Base-by-base conservation (phyloP, 345 rosid genomes). In the Citrus reticulata region DNA sequence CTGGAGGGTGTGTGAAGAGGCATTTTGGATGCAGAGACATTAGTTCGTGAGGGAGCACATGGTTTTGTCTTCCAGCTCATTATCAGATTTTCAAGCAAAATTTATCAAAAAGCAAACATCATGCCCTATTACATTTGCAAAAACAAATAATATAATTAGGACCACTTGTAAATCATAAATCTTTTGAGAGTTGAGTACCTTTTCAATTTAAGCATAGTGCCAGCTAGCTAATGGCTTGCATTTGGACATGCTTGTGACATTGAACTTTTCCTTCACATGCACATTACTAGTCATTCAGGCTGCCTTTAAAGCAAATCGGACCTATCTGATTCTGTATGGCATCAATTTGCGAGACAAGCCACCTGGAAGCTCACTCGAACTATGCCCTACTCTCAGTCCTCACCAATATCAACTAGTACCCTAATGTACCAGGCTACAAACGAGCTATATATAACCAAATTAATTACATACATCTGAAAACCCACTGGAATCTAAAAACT, bases 11-110 rank as follows among this genome's bases (percentile, higher is more conserved):
- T 54, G 63, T 11, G 58, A 22, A 62, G 58, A 65, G 63, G 77
- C 61, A 42, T 32, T 76, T 14, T 14, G n/a, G 37, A 62, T 69
- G 79, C 5, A 32, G 59, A 42, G 67, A 51, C 73, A 78, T 34
- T 14, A 6, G 64, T 64, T 42, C 29, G 51, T 13, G 78, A 72
- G 40, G 67, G 60, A 58, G 79, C 83, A 77, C 86, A 77, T 83
- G 83, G 83, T 65, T 55, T 46, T 83, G 85, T 79, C 74, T 79
- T 74, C 78, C 25, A 62, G 60, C 69, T 81, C 63, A 73, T 76
- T 32, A n/a, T 49, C 71, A 59, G 37, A 58, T 39, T 22, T 46
- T 13, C 16, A 46, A 3, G 17, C 16, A 46, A 46, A 46, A 46
- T 46, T 46, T 46, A 46, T 46, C 51, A 46, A 46, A 13, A 46